Percentiles rank a stretch among this genome's conserved stretches.
phyloP scores from a whole-genome alignment of 257 asterid genomes.

The Jacaranda copaia region DNA sequence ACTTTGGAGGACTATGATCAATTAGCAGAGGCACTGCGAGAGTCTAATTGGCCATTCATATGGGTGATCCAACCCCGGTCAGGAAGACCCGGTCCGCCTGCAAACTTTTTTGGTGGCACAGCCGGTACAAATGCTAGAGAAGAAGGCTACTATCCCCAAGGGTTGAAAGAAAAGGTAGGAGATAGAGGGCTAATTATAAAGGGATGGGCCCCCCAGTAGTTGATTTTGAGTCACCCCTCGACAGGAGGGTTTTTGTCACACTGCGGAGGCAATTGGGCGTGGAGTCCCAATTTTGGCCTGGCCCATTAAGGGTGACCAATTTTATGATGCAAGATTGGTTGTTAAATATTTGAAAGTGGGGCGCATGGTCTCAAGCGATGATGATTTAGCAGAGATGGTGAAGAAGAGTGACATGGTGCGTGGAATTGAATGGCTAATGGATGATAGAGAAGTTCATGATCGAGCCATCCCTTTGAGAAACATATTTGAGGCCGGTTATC shows the following conservation, averaged over 20 bases:
- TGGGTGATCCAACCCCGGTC: constrained; percentile 80
- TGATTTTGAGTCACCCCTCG: constrained; percentile 66
- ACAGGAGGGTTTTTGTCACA: constrained; percentile 72
- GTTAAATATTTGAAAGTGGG: constrained; percentile 58
- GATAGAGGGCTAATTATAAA: constrained; percentile 62
- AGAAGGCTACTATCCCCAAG: constrained; percentile 63
- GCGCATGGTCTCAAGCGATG: constrained; percentile 42
- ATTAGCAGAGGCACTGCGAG: constrained; percentile 58
- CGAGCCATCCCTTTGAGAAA: constrained; percentile 44
- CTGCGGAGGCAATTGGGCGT: constrained; percentile 72
- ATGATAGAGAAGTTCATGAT: constrained; percentile 53
- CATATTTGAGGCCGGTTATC: constrained; percentile 56
- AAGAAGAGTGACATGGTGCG: constrained; percentile 49
- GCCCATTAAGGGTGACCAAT: constrained; percentile 89
- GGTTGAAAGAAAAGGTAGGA: constrained; percentile 50
- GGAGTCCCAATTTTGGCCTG: constrained; percentile 74
- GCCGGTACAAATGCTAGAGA: constrained; percentile 31
- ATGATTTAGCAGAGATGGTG: constrained; percentile 45
- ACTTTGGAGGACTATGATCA: constrained; percentile 60
- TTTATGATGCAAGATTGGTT: constrained; percentile 57
- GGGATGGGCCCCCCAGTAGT: constrained; percentile 85
- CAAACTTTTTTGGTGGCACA: constrained; percentile 38
- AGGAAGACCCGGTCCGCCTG: constrained; percentile 54
- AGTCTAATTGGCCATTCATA: constrained; percentile 54
- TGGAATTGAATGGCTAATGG: constrained; percentile 64